Base-by-base conservation (phyloP, 2,329 filamentous ascomycete species). In the Curvularia eragrostidis region DNA sequence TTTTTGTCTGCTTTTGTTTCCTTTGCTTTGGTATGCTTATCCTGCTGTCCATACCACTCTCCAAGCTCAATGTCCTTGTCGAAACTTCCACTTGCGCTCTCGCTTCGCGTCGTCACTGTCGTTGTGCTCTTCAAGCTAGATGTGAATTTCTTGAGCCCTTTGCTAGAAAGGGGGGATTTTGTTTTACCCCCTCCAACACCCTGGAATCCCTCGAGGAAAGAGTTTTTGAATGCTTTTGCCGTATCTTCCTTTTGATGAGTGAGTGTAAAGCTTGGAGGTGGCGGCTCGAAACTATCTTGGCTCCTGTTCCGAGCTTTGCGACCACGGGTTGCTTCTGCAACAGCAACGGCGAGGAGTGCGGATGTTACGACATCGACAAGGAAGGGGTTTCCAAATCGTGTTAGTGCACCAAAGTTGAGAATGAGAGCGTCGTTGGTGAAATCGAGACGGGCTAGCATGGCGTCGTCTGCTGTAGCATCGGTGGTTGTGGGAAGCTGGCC, bases 321-420 rank as follows among this genome's bases (percentile, higher is more conserved):
- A 7, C 70, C 66, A n/a, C 75, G 67, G 1, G 75, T 73, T 15
- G 76, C 75, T 68, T 83, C 81, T 12, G 80, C 77, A 1, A 81
- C 75, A 0, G 79, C 80, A 39, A 81, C 78, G 15, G 79, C 77
- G 28, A 82, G 66, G 10, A 83, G 66, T 0, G 80, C 74, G 3
- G 71, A 72, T 5, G 80, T 70, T 1, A 75, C 75, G 1, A 80
- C 80, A 59, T 83, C 81, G 49, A 81, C 70, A 42, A 82, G 72
- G 65, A 80, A 81, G 4, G 76, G 71, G 52, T 78, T 79, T n/a
- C 77, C 76, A 54, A 82, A 73, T 18, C 71, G 75, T 12, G 76
- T 68, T 2, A 83, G 62, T 1, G 77, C 78, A 1, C 77, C 78
- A 5, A 79, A 68, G 54, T 83, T 81, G n/a, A 83, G 66, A 2